Evolutionary conservation across 768 basidiomycete species (phyloP), one percentile per base, ranked within the genome.

Genomic region (Naganishia vaughanmartiniae): DNA sequence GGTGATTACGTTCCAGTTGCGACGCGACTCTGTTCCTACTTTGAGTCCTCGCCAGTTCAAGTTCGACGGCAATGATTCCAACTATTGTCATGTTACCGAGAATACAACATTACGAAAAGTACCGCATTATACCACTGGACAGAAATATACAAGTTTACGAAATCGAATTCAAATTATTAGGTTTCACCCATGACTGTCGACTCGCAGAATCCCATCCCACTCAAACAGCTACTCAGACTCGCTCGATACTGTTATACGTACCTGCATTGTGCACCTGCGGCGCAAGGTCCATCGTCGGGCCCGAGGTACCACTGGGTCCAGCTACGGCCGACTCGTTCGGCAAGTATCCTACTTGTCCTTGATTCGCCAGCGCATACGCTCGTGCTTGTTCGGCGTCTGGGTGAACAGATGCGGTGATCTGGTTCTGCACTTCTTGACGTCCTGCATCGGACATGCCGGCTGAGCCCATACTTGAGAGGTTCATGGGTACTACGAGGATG

Each of bases 371-470:
- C 10, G 60, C 60, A 17, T 63, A 63, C 12, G 60, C 60, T 45
- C 60, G 60, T 24, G 60, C 60, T 26, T 63, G 60, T 28, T 63
- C 60, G 21, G 39, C 33, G 39, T 63, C 60, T 26, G 60, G 60
- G 60, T 63, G 60, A 10, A 63, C 28, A 24, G 60, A 63, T 1
- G 60, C 36, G 26, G 60, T 63, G 39, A 63, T 63, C 26, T 63
- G 60, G 42, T 63, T 63, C 39, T 63, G 60, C 6, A 63, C 60
- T 63, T 63, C 65, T 54, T 66, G 65, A 21, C 53, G 46, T 1
- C 53, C 54, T 66, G 70, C 33, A 17, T 67, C 36, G 31, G 45
- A 48, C 53, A 54, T 66, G 14, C 42, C 48, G 42, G 45, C 54
- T 12, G 53, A 54, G 31, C 31, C 55, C 34, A 54, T 66, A 39